Conservation (phyloP, 345 rosid genomes). For the Eutrema heterophyllum region DNA sequence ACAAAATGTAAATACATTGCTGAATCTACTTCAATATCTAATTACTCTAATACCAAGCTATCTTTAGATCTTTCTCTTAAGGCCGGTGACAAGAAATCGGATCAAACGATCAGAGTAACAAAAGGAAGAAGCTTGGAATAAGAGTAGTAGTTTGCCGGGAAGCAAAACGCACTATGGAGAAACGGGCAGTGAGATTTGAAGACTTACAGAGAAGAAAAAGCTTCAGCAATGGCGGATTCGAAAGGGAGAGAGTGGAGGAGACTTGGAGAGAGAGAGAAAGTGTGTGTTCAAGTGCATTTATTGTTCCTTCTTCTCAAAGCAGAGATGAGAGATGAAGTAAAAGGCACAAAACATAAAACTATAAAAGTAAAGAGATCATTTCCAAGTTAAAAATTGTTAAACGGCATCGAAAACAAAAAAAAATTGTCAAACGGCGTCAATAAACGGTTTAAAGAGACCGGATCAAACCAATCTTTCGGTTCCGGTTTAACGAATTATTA, state of each 20-base stretch:
- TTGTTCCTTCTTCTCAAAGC: slow-evolving; percentile 38
- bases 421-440: slow-evolving; percentile 10
- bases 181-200: slow-evolving; percentile 8
- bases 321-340: slow-evolving; percentile 33
- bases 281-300: slow-evolving; percentile 30
- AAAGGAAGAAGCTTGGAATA: slow-evolving; percentile 10
- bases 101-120: slow-evolving; percentile 19
- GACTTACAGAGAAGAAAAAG: slow-evolving; percentile 10
- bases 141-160: background rate
- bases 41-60: background rate
- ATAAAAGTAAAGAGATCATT: background rate
- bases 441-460: background rate
- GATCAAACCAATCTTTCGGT: background rate
- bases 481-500: background rate
- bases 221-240: slow-evolving; percentile 25
- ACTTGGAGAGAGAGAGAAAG: slow-evolving; percentile 17
- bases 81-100: background rate
- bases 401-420: too few species aligned
- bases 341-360: slow-evolving; percentile 14
- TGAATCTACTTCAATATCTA: background rate
- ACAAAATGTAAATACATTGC: background rate
- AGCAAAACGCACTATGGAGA: background rate
- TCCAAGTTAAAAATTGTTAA: background rate
- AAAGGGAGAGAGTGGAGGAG: slow-evolving; percentile 6
- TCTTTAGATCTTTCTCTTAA: slow-evolving; percentile 20